These are phyloP conservation scores for Sechiopsis laciniata DNA, from an alignment of 306 rosid genomes.

Conservation along the genomic window DNA sequence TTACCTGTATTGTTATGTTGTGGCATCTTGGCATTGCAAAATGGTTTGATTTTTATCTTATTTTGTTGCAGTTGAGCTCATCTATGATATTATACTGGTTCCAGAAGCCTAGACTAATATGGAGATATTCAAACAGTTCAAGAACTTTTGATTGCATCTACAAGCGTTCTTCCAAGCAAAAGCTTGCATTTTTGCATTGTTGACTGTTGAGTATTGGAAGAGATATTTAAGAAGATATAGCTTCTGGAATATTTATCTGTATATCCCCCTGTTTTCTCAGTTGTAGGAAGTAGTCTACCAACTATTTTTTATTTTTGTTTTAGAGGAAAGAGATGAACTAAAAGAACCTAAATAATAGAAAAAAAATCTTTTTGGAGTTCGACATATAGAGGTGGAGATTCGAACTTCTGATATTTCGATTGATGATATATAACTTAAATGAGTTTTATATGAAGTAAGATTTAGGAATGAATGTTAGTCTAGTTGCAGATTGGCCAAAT, in stretches of 20 bases:
- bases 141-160: neutral
- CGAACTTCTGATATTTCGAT: too few species aligned
- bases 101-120: neutral
- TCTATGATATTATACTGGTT: conserved; percentile 11
- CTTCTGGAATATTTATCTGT: neutral
- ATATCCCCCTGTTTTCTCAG: too few species aligned
- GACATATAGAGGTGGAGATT: too few species aligned
- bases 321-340: too few species aligned
- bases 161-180: neutral
- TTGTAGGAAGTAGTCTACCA: too few species aligned
- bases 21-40: neutral
- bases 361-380: too few species aligned
- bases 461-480: too few species aligned
- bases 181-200: neutral
- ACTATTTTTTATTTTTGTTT: too few species aligned
- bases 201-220: neutral
- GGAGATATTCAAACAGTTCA: neutral
- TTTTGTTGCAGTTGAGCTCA: conserved; percentile 18
- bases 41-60: neutral
- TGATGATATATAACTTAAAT: too few species aligned
- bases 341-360: too few species aligned
- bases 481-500: too few species aligned
- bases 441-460: too few species aligned
- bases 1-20: neutral
- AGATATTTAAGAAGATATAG: neutral